phyloP scores from a whole-genome alignment of 176 grass and related monocot genomes.

The Typha latifolia region DNA sequence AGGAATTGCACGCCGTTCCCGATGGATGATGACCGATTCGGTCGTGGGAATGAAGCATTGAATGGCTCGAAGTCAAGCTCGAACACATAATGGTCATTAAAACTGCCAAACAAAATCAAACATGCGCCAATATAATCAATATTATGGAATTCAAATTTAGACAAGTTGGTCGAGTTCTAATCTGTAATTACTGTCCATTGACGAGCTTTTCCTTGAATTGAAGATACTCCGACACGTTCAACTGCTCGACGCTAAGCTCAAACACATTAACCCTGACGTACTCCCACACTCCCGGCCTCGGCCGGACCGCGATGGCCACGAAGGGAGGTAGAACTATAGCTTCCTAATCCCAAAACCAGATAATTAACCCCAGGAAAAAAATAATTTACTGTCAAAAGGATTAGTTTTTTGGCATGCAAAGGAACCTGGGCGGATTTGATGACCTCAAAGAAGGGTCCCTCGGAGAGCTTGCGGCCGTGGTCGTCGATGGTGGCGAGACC shows the following conservation, averaged over 20 bases:
- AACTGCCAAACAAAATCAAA: not conserved
- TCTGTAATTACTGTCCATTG: slow-evolving; percentile 46
- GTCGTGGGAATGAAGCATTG: slow-evolving; percentile 70
- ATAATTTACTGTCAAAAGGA: not conserved
- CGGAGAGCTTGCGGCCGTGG: slow-evolving; percentile 42
- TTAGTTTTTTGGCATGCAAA: not conserved
- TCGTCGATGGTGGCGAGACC: slow-evolving; percentile 59
- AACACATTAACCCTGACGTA: slow-evolving; percentile 84
- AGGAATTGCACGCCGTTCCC: slow-evolving; percentile 97
- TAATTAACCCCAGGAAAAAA: not conserved
- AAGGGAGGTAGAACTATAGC: slow-evolving; percentile 91
- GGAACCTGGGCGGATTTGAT: slow-evolving; percentile 71
- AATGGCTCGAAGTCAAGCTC: slow-evolving; percentile 97
- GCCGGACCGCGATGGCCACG: slow-evolving; percentile 92
- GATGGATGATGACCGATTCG: slow-evolving; percentile 72
- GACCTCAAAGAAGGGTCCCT: slow-evolving; percentile 87
- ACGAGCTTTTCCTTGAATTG: slow-evolving; percentile 91
- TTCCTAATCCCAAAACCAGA: slow-evolving; percentile 71
- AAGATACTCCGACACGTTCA: slow-evolving; percentile 71
- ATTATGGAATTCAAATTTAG: no score
- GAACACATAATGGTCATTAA: slow-evolving; percentile 28
- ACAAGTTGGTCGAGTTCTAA: not conserved
- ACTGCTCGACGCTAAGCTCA: slow-evolving; percentile 87
- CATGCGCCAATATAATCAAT: no score
- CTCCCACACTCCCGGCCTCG: slow-evolving; percentile 91